Evolutionary conservation across 2,329 filamentous ascomycete genomes (phyloP).

Genomic region (Stagonosporopsis cucurbitacearum): DNA sequence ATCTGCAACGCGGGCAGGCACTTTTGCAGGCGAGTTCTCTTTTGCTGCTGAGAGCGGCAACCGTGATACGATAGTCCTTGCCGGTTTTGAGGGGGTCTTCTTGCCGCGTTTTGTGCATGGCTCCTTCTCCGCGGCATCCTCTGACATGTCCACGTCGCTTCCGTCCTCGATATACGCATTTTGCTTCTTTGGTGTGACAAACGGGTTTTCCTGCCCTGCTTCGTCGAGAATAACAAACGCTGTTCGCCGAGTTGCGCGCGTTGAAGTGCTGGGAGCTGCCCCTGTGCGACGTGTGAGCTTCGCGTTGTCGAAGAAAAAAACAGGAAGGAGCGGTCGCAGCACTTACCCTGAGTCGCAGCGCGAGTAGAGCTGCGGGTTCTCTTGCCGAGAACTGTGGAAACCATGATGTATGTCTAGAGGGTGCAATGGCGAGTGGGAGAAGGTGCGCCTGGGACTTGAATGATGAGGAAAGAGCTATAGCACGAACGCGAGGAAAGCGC

Average conservation of each 20-base stretch:
- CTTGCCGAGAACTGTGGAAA: constrained; percentile 48
- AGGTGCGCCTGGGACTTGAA: constrained; percentile 23
- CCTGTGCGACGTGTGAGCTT: constrained; percentile 37
- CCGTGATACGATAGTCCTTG: constrained; percentile 55
- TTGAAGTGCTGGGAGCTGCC: constrained; percentile 31
- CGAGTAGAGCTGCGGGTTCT: constrained; percentile 44
- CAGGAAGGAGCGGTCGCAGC: constrained; percentile 13
- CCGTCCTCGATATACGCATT: constrained; percentile 48
- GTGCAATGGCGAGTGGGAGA: constrained; percentile 31
- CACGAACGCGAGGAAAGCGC: constrained; percentile 22
- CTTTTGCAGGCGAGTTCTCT: constrained; percentile 56
- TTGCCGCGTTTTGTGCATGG: constrained; percentile 46
- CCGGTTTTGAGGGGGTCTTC: constrained; percentile 48
- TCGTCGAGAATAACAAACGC: constrained; percentile 59
- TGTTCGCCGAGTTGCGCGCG: constrained; percentile 53
- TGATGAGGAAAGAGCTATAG: constrained; percentile 25
- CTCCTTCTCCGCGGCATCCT: constrained; percentile 43
- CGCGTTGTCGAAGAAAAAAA: constrained; percentile 23
- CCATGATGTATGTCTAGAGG: constrained; percentile 35
- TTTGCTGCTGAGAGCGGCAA: constrained; percentile 55
- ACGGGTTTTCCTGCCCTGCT: constrained; percentile 72
- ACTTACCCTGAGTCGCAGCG: constrained; percentile 37
- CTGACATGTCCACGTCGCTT: constrained; percentile 53
- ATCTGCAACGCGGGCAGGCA: constrained; percentile 58
- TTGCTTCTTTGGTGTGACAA: constrained; percentile 50